Percentiles rank a stretch among this genome's conserved stretches.
phyloP scores from a whole-genome alignment of 2,329 filamentous ascomycete genomes.

The Hymenoscyphus salicellus region DNA sequence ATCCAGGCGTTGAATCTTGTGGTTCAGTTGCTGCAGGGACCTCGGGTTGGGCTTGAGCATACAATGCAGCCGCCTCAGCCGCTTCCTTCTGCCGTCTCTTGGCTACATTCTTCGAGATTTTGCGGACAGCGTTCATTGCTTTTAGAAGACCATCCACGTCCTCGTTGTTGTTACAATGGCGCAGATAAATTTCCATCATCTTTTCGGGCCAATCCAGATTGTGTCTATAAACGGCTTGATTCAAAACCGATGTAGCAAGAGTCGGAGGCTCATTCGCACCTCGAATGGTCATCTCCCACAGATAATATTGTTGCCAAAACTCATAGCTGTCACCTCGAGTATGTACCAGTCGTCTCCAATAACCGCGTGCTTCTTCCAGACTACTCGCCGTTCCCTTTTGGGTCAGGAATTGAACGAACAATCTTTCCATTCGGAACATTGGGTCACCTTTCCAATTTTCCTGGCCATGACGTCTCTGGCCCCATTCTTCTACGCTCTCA shows the following conservation, averaged over 20 bases:
- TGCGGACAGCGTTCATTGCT: slow-evolving; percentile 71
- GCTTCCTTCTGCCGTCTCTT: slow-evolving; percentile 66
- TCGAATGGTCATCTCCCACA: slow-evolving; percentile 73
- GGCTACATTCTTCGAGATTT: slow-evolving; percentile 60
- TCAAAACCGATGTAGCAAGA: slow-evolving; percentile 72
- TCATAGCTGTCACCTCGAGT: slow-evolving; percentile 76
- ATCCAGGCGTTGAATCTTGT: slow-evolving; percentile 27
- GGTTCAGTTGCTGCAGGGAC: slow-evolving; percentile 32
- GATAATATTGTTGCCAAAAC: slow-evolving; percentile 91
- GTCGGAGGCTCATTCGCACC: slow-evolving; percentile 51
- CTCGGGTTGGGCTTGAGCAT: slow-evolving; percentile 40
- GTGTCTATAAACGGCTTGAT: slow-evolving; percentile 61
- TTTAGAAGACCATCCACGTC: slow-evolving; percentile 69
- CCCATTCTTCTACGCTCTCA: slow-evolving; percentile 76
- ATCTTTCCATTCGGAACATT: slow-evolving; percentile 81
- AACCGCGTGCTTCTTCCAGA: slow-evolving; percentile 69
- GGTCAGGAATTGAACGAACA: slow-evolving; percentile 86
- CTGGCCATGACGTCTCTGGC: slow-evolving; percentile 69
- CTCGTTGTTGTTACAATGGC: slow-evolving; percentile 89
- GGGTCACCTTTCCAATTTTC: slow-evolving; percentile 80
- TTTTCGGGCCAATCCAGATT: slow-evolving; percentile 75
- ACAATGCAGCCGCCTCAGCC: slow-evolving; percentile 54
- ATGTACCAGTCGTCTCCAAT: slow-evolving; percentile 71
- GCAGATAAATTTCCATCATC: slow-evolving; percentile 68
- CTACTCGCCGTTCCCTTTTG: slow-evolving; percentile 62